Evolutionary conservation across 768 basidiomycete species (phyloP).

Genomic region (Cystobasidium ongulense): DNA sequence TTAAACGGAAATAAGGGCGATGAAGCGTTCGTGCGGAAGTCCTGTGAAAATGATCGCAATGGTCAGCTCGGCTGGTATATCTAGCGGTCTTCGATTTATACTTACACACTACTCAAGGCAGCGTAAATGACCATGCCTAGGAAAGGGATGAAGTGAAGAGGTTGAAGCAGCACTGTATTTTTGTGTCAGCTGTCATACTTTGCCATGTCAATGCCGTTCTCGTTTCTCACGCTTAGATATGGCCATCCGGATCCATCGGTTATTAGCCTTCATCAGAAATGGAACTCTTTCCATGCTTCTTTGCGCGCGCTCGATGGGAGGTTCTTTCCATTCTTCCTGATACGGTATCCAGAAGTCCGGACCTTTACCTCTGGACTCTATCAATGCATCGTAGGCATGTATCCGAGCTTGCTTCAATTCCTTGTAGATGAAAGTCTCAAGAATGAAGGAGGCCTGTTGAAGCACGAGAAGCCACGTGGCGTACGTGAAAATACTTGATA

Average conservation of each 20-base stretch:
- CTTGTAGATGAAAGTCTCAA: conserved; percentile 37
- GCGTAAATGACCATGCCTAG: conserved; percentile 34
- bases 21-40: conserved; percentile 45
- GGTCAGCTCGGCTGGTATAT: conserved; percentile 33
- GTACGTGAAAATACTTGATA: conserved; percentile 33
- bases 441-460: conserved; percentile 33
- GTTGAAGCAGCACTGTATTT: conserved; percentile 39
- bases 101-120: conserved; percentile 32
- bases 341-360: conserved; percentile 39
- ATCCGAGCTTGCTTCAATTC: conserved; percentile 33
- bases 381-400: conserved; percentile 40
- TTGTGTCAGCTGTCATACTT: not conserved
- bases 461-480: conserved; percentile 36
- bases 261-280: conserved; percentile 33
- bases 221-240: conserved; percentile 35
- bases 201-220: not conserved
- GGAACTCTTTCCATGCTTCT: conserved; percentile 33
- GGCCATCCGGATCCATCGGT: conserved; percentile 33
- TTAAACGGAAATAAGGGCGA: conserved; percentile 47
- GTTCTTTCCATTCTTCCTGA: conserved; percentile 40
- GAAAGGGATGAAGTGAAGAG: conserved; percentile 39
- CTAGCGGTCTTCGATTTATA: no score
- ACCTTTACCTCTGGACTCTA: conserved; percentile 38
- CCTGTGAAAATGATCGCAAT: conserved; percentile 43
- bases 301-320: conserved; percentile 38